phyloP scores from a whole-genome alignment of 2,329 filamentous ascomycete genomes.

The Scopulariopsis brevicaulis region DNA sequence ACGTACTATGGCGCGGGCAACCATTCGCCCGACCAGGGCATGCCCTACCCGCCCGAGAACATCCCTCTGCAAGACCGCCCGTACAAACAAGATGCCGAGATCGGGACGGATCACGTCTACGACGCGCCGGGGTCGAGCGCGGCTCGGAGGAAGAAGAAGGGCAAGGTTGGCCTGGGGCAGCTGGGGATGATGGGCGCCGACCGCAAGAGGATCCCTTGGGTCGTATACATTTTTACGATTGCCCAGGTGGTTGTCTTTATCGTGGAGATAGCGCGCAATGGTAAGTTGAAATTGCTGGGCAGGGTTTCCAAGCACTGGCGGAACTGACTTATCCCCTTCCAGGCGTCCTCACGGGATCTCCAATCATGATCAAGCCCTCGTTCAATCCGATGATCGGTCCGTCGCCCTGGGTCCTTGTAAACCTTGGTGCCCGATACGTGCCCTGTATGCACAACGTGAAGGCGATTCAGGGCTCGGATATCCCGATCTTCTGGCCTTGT shows the following conservation, averaged over 20 bases:
- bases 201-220: slow-evolving; percentile 56
- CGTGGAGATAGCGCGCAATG: slow-evolving; percentile 74
- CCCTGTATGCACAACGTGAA: slow-evolving; percentile 87
- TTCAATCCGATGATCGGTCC: slow-evolving; percentile 99
- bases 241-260: slow-evolving; percentile 81
- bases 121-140: slow-evolving; percentile 31
- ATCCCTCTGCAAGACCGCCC: slow-evolving; percentile 44
- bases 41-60: slow-evolving; percentile 31
- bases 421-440: slow-evolving; percentile 88
- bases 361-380: slow-evolving; percentile 66
- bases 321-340: slow-evolving; percentile 6
- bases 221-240: slow-evolving; percentile 69
- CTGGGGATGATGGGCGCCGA: slow-evolving; percentile 46
- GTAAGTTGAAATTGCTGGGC: slow-evolving; percentile 32
- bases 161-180: slow-evolving; percentile 43
- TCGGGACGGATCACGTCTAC: slow-evolving; percentile 49
- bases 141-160: slow-evolving; percentile 21
- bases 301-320: background rate
- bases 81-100: slow-evolving; percentile 27
- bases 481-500: slow-evolving; percentile 58
- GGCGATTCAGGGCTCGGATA: slow-evolving; percentile 43
- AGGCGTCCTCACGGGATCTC: slow-evolving; percentile 67
- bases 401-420: slow-evolving; percentile 80
- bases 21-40: slow-evolving; percentile 20
- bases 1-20: slow-evolving; percentile 40